These are phyloP conservation scores for Fabrea salina DNA, from an alignment of 169 alveolate genomes.

Conservation along the genomic window DNA sequence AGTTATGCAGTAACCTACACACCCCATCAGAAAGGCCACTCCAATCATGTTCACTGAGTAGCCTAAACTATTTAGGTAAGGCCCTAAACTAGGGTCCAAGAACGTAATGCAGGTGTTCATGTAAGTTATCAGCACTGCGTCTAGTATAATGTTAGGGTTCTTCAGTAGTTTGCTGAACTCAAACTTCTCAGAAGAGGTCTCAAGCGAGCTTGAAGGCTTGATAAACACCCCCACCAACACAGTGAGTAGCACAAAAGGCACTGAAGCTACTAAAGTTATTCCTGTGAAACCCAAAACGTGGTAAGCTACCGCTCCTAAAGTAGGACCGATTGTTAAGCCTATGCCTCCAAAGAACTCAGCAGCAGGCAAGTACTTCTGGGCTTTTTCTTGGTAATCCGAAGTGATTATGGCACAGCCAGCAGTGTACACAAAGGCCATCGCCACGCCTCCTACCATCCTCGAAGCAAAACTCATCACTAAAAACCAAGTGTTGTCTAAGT, in stretches of 20 bases:
- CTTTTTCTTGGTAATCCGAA: background rate
- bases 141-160: background rate
- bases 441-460: background rate
- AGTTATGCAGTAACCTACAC: too few species aligned
- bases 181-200: background rate
- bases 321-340: background rate
- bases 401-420: conserved; percentile 14
- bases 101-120: background rate
- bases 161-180: background rate
- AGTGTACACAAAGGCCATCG: background rate
- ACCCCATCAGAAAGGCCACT: background rate
- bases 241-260: background rate
- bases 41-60: background rate
- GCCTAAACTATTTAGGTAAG: background rate
- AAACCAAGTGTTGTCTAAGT: background rate
- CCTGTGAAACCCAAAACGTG: background rate
- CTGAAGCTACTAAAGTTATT: background rate
- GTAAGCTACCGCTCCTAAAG: background rate
- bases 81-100: conserved; percentile 1
- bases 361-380: background rate
- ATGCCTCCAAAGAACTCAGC: background rate
- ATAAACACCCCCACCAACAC: too few species aligned
- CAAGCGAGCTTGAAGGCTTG: background rate
- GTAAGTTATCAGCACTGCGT: background rate
- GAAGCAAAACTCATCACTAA: background rate